Conservation (phyloP, 169 alveolate species). For the Cryptosporidium ubiquitum region DNA sequence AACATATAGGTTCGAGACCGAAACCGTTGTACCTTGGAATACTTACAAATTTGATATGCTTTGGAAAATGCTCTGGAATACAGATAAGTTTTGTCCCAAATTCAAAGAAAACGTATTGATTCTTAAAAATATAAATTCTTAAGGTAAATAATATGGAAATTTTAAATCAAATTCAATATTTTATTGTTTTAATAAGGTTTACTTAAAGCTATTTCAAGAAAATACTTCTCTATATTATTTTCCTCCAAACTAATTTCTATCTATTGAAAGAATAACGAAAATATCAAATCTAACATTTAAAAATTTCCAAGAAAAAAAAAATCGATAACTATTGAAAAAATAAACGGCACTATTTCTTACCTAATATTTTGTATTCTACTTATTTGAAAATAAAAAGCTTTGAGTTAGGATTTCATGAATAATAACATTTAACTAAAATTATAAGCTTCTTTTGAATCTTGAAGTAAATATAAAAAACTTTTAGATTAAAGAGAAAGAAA, state of each 20-base stretch:
- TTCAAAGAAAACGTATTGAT: background rate
- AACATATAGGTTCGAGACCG: background rate
- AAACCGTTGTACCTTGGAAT: background rate
- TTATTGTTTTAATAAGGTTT: background rate
- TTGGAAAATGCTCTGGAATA: background rate
- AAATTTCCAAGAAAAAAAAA: background rate
- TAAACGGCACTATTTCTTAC: background rate
- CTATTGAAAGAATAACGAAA: background rate
- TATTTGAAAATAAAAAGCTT: background rate
- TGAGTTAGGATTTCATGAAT: background rate
- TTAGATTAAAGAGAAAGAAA: background rate
- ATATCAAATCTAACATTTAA: background rate
- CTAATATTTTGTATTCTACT: background rate
- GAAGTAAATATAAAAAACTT: background rate
- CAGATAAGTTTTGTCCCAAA: background rate
- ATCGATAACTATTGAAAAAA: background rate
- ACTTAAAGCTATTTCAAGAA: background rate
- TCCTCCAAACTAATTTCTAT: background rate
- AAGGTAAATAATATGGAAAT: background rate
- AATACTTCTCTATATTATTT: background rate
- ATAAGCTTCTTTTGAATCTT: background rate
- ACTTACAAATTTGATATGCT: background rate
- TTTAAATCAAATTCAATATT: background rate
- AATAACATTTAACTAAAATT: background rate
- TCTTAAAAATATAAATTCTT: background rate